Evolutionary conservation across 495 filamentous ascomycete species (phyloP), one percentile per base, ranked within the genome.

Genomic region (Sphaerosporella brunnea): DNA sequence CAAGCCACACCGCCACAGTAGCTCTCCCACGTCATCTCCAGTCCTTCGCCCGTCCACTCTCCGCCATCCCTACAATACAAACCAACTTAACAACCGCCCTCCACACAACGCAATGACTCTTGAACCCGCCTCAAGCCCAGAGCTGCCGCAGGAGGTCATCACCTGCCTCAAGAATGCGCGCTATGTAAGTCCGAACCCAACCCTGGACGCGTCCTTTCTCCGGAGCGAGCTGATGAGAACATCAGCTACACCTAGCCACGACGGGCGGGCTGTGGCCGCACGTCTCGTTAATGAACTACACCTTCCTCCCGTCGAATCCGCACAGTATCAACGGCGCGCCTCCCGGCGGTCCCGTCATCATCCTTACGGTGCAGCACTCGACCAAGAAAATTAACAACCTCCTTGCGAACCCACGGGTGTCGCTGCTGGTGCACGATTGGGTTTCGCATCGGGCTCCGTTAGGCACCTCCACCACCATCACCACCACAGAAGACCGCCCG

Each of bases 211-310:
- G 7, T 18, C 8, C 20, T 23, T 13, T 37, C 35, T 37, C 7
- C 35, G 28, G 28, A 32, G 28, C 28, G 28, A 32, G 5, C 37
- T 40, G 37, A 40, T 40, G 10, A 11, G 7, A 5, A 13, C 45
- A 9, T 45, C 52, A 93, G 85, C 85, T 97, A 49, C 92, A 97
- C 63, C 78, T 97, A 24, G 87, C 90, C 52, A 97, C 90, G 48
- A 87, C 78, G 64, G 73, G 73, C 62, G 70, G 75, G 55, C 76
- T 88, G 62, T 73, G 74, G 55, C 90, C 90, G 13, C 90, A 97
- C 66, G 82, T 96, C 61, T 88, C 84, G 21, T 77, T 97, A 53
- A 97, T 97, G 90, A 94, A 93, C 67, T 97, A 95, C 69, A 95
- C 90, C 58, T 97, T 93, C 68, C 82, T 97, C 45, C 80, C 87